Conservation (phyloP, 2,329 filamentous ascomycete species). For the Talaromyces sp. region DNA sequence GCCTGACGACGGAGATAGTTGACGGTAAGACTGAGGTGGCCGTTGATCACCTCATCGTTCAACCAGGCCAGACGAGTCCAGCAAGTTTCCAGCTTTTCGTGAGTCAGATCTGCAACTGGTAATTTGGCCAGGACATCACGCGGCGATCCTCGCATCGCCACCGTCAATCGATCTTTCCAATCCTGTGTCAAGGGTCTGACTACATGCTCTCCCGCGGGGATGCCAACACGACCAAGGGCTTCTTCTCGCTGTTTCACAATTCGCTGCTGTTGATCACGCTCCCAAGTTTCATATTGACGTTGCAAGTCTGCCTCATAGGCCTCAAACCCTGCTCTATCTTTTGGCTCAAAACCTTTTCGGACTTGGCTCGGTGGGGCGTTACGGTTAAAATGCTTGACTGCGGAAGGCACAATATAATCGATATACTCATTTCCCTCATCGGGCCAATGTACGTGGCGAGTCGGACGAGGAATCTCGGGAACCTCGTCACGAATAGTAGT, state of each 20-base stretch:
- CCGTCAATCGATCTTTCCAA: slow-evolving; percentile 38
- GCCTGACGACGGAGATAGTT: slow-evolving; percentile 37
- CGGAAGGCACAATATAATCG: slow-evolving; percentile 5
- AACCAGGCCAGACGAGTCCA: slow-evolving; percentile 40
- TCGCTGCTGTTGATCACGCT: slow-evolving; percentile 22
- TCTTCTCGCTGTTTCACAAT: slow-evolving; percentile 11
- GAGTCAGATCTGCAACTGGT: slow-evolving; percentile 38
- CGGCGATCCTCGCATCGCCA: slow-evolving; percentile 30
- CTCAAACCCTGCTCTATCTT: background rate
- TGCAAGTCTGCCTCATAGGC: background rate
- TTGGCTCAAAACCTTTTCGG: background rate
- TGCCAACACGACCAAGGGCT: slow-evolving; percentile 23
- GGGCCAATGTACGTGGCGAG: background rate
- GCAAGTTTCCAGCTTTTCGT: slow-evolving; percentile 39
- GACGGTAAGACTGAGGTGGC: slow-evolving; percentile 44
- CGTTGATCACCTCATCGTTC: slow-evolving; percentile 50
- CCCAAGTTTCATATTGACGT: slow-evolving; percentile 21
- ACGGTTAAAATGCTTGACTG: slow-evolving; percentile 11
- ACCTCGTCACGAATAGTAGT: background rate
- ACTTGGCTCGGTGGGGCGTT: background rate
- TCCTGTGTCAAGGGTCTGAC: slow-evolving; percentile 36
- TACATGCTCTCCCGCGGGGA: slow-evolving; percentile 31
- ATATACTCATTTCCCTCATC: background rate
- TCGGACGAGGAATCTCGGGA: background rate
- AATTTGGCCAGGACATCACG: slow-evolving; percentile 33